phyloP scores from a whole-genome alignment of 768 basidiomycete species.

The Mycena olivaceomarginata region DNA sequence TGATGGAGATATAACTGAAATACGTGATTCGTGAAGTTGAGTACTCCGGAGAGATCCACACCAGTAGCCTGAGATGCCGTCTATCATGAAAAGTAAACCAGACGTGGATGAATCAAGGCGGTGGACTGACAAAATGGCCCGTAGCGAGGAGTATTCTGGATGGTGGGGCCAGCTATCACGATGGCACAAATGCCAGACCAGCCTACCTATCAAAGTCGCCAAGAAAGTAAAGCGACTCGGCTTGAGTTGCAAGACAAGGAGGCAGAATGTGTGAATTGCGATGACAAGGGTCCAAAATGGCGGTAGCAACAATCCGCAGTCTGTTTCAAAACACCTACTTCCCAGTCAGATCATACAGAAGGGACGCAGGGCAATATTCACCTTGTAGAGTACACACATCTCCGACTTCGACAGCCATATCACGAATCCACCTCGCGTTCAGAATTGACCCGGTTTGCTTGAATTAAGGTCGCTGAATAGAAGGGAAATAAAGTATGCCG shows the following conservation, averaged over 20 bases:
- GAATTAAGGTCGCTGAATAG: slow-evolving; percentile 69
- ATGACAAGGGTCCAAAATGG: slow-evolving; percentile 72
- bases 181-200: slow-evolving; percentile 67
- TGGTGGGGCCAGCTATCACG: slow-evolving; percentile 67
- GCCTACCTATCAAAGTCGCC: slow-evolving; percentile 60
- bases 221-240: slow-evolving; percentile 56
- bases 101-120: not conserved
- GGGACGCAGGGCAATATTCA: slow-evolving; percentile 16
- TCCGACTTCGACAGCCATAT: slow-evolving; percentile 59
- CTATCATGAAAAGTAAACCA: slow-evolving; percentile 50
- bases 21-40: slow-evolving; percentile 64
- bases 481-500: slow-evolving; percentile 74
- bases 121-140: slow-evolving; percentile 69
- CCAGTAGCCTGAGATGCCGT: slow-evolving; percentile 71
- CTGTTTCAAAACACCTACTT: slow-evolving; percentile 66
- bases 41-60: slow-evolving; percentile 74
- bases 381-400: slow-evolving; percentile 68
- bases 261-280: slow-evolving; percentile 71
- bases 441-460: slow-evolving; percentile 68
- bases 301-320: slow-evolving; percentile 68
- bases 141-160: slow-evolving; percentile 51
- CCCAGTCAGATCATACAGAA: not conserved
- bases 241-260: slow-evolving; percentile 67
- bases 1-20: slow-evolving; percentile 36
- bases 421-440: slow-evolving; percentile 63